These are phyloP conservation scores for Curvularia eragrostidis DNA, from an alignment of 2,329 filamentous ascomycete species.

Conservation along the genomic window DNA sequence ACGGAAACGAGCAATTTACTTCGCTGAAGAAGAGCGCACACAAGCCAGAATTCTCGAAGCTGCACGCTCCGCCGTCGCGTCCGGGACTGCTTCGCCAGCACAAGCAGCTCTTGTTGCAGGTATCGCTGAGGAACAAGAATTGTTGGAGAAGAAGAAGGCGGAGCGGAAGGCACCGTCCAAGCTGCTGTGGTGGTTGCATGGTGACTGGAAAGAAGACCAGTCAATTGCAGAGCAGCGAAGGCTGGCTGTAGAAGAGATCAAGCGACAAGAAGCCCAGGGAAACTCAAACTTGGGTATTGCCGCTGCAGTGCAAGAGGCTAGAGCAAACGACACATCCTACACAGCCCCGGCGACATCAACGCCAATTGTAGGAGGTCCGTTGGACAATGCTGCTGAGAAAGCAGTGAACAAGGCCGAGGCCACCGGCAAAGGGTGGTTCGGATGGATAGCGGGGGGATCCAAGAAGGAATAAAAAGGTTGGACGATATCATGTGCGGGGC, in stretches of 20 bases:
- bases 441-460: conserved; percentile 53
- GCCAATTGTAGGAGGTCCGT: conserved; percentile 52
- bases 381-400: conserved; percentile 56
- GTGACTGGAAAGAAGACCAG: conserved; percentile 50
- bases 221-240: conserved; percentile 44
- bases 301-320: conserved; percentile 45
- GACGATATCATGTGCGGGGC: conserved; percentile 1
- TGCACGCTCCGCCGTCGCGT: conserved; percentile 53
- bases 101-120: conserved; percentile 60
- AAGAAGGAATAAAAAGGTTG: conserved; percentile 35
- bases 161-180: conserved; percentile 40
- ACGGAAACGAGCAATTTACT: conserved; percentile 67
- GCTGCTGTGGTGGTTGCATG: conserved; percentile 47
- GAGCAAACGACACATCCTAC: conserved; percentile 28
- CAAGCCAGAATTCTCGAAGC: conserved; percentile 52
- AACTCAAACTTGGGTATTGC: conserved; percentile 33
- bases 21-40: conserved; percentile 59
- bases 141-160: conserved; percentile 47
- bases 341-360: conserved; percentile 23
- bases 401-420: conserved; percentile 47
- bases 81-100: conserved; percentile 57
- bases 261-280: conserved; percentile 35
- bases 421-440: conserved; percentile 54
- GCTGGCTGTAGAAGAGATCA: conserved; percentile 41
- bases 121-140: conserved; percentile 69